These are phyloP conservation scores for Psophocarpus tetragonolobus DNA, from an alignment of 306 rosid genomes.

Conservation along the genomic window DNA sequence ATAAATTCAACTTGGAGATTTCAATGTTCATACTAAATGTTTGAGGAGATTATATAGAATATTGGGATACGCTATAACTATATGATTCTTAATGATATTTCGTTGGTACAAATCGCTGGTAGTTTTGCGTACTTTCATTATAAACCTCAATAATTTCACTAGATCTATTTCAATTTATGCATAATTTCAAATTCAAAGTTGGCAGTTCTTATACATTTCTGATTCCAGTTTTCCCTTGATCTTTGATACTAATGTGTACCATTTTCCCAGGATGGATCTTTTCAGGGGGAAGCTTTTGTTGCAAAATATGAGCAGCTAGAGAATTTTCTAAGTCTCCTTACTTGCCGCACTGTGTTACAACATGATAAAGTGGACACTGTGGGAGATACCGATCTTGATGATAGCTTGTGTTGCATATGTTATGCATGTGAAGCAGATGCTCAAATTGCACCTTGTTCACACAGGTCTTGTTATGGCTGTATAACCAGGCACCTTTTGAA, in stretches of 20 bases:
- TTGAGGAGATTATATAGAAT: slow-evolving; percentile 6
- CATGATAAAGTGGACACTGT: slow-evolving; percentile 40
- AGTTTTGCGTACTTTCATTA: neutral
- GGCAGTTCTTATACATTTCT: neutral
- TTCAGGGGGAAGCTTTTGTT: slow-evolving; percentile 49
- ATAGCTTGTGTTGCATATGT: slow-evolving; percentile 85
- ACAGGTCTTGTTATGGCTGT: slow-evolving; percentile 89
- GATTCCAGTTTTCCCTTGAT: neutral
- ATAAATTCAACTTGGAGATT: neutral
- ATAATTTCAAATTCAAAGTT: slow-evolving; percentile 2
- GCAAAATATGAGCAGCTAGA: slow-evolving; percentile 72
- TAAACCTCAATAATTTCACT: slow-evolving; percentile 5
- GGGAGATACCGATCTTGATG: slow-evolving; percentile 53
- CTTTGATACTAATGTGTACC: slow-evolving; percentile 20
- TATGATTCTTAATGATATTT: neutral
- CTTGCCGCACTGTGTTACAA: slow-evolving; percentile 53
- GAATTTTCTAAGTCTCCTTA: slow-evolving; percentile 69
- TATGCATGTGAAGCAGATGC: slow-evolving; percentile 72
- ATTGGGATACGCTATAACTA: neutral
- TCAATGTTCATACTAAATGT: neutral
- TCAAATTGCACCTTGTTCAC: slow-evolving; percentile 79
- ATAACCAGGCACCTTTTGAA: slow-evolving; percentile 95
- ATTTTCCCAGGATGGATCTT: slow-evolving; percentile 73
- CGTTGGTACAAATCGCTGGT: neutral
- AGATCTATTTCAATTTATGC: slow-evolving; percentile 1